These are phyloP conservation scores for Trichoderma sp. DNA, from an alignment of 2,329 filamentous ascomycete species.

Conservation along the genomic window DNA sequence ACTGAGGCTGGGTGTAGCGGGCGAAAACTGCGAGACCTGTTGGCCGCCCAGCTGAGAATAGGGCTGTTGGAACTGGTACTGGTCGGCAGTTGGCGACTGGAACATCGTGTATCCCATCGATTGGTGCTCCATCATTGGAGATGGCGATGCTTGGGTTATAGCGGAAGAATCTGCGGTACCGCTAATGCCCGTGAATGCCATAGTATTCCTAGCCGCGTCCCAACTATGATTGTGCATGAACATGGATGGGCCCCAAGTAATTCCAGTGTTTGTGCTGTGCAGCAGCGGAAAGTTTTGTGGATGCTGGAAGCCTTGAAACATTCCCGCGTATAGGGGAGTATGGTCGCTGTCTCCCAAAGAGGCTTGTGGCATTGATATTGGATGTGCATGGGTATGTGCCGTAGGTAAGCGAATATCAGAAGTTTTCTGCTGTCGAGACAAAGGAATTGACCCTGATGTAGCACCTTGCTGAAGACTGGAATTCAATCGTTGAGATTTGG, in stretches of 20 bases:
- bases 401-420: background rate
- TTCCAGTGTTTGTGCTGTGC: background rate
- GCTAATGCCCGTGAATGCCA: background rate
- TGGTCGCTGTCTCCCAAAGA: background rate
- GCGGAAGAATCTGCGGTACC: background rate
- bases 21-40: background rate
- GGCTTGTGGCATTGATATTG: background rate
- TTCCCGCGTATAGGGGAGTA: background rate
- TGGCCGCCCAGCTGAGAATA: background rate
- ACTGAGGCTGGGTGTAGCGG: background rate
- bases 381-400: background rate
- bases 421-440: background rate
- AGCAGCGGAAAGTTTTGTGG: background rate
- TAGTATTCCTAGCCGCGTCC: background rate
- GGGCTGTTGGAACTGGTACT: background rate
- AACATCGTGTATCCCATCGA: background rate
- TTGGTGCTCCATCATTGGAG: background rate
- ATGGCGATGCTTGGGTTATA: background rate
- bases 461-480: background rate
- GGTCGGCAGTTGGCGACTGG: background rate
- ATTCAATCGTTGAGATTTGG: conserved; percentile 7
- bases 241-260: background rate
- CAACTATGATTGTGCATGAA: background rate
- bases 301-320: background rate
- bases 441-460: background rate